Evolutionary conservation across 805 yeast species (phyloP), one percentile per base, ranked within the genome.

Genomic region (Candida sithepensis): DNA sequence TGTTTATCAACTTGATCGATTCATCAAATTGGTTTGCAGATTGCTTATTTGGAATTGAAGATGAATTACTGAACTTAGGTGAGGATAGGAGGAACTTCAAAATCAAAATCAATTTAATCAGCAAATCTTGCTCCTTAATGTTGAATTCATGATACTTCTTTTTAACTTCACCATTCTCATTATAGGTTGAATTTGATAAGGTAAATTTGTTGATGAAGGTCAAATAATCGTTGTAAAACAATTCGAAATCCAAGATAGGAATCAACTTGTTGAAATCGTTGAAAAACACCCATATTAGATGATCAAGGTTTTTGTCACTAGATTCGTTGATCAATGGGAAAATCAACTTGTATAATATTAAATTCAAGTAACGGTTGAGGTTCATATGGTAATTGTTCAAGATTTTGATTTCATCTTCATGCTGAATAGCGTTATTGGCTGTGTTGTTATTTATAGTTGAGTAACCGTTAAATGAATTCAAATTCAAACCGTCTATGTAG

Each of bases 161-260:
- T 64, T 73, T 54, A 58, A 72, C 36, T 64, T 70, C 75, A 58
- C 76, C 62, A 68, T 67, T 61, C 65, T 77, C 55, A 60, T 74
- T 24, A 68, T 71, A 56, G 13, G 64, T 62, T 16, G 68, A 61
- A 14, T 56, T 52, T 38, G 59, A 58, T 6, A 59, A 33, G 2
- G 70, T 63, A 48, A 59, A 66, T 42, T 63, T 68, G 56, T 72
- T 72, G 55, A 71, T 69, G 41, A 79, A 68, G 42, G 76, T 77
- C 54, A 78, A 72, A 30, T 79, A 79, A 43, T 73, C 72, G 54
- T 72, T 73, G 73, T 78, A 78, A 52, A 79, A 78, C 33, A 69
- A 63, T 41, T 73, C 75, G 53, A 75, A 78, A 54, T 78, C 83
- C 51, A 79, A 71, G 8, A 79, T 73, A 3, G 84, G 84, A 22